Evolutionary conservation across 352 stramenopile species (phyloP), one percentile per base, ranked within the genome.

Genomic region (Elongisporangium anandrum): DNA sequence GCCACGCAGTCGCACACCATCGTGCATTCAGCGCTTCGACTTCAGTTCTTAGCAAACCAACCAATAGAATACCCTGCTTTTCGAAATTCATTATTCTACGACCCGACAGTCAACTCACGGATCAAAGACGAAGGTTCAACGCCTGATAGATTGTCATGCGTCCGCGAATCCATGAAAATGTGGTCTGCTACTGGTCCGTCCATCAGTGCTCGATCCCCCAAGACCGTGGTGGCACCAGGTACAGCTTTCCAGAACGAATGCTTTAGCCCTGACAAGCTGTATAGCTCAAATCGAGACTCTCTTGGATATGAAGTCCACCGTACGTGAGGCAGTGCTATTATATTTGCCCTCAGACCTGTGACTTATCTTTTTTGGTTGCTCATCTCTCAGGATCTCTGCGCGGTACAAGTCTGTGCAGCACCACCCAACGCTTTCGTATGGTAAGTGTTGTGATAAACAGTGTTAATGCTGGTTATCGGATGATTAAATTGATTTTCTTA

Each of bases 211-310:
- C 63, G 79, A 2, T 56, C 82, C 24, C 73, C 73, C n/a, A 87
- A 77, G 67, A 90, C 81, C 0, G 72, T 66, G 0, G 74, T 81
- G 17, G 68, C 73, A 26, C 77, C 77, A 2, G 81, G 81, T 17
- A 87, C 81, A 4, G 81, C 81, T 1, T 91, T 91, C 49, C 69
- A 66, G 34, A 88, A 88, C 69, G 68, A 85, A 21, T 82, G 73
- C 38, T 53, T 77, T 0, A 87, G 79, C 56, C 65, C 75, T 15
- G 81, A 91, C 59, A 73, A 80, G 38, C 74, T 91, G 20, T 91
- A 91, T 59, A 91, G 77, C 66, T 80, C 75, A 13, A 87, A 66
- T 38, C 68, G 56, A 38, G 70, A 79, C 29, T 75, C 77, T 0
- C 55, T 91, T 13, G 81, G 81, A 19, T 90, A 91, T 50, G 75